phyloP scores from a whole-genome alignment of 441 rosid species.

The Erodium trifolium region DNA sequence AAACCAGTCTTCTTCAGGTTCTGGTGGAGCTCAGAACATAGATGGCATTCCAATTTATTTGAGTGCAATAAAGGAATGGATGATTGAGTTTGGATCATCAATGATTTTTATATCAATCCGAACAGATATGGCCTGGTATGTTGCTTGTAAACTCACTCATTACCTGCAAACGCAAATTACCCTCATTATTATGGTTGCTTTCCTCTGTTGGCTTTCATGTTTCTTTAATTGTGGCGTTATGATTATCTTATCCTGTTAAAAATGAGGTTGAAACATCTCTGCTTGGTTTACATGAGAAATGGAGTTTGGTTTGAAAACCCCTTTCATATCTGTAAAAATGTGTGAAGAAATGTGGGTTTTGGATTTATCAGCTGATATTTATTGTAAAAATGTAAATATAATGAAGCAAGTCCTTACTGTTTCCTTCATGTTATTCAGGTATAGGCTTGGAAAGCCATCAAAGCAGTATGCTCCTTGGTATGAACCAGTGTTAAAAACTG shows the following conservation, averaged over 20 bases:
- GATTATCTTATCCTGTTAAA: not conserved
- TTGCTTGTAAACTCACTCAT: not conserved
- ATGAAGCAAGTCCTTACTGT: not conserved
- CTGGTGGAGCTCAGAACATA: conserved; percentile 26
- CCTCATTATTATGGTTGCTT: not conserved
- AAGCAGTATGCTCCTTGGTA: conserved; percentile 73
- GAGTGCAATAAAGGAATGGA: conserved; percentile 80
- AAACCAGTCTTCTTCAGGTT: conserved; percentile 33
- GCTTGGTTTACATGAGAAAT: not conserved
- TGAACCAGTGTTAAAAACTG: conserved; percentile 58
- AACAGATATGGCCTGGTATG: conserved; percentile 80
- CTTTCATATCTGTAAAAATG: not conserved
- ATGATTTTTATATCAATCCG: conserved; percentile 49
- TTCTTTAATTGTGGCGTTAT: not conserved
- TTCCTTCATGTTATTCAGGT: conserved; percentile 37
- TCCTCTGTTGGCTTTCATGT: not conserved
- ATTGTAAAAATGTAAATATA: no score
- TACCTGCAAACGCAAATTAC: not conserved
- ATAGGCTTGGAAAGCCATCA: conserved; percentile 74
- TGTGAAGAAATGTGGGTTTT: not conserved
- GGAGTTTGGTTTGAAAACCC: conserved; percentile 5
- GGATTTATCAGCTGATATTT: not conserved
- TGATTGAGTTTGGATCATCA: conserved; percentile 57
- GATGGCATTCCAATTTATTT: conserved; percentile 50
- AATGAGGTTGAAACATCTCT: not conserved